These are phyloP conservation scores for Hyphopichia fennica DNA, from an alignment of 1,139 yeast species.

Conservation along the genomic window DNA sequence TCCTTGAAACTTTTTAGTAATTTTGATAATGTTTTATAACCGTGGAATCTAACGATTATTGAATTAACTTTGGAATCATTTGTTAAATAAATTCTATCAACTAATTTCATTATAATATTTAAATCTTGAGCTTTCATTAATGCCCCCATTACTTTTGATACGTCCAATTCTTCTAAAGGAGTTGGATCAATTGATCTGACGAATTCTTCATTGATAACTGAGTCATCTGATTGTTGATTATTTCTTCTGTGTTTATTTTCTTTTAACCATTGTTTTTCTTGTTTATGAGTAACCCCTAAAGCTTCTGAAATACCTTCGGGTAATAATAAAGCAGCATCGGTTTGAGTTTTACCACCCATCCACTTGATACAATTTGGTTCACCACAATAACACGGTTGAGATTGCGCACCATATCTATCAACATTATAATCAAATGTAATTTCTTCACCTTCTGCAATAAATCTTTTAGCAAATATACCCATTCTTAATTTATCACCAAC, in stretches of 20 bases:
- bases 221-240: conserved; percentile 56
- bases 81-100: conserved; percentile 65
- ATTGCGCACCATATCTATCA: conserved; percentile 92
- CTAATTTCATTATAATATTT: conserved; percentile 63
- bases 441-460: conserved; percentile 79
- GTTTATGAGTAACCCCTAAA: conserved; percentile 66
- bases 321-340: conserved; percentile 79
- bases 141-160: conserved; percentile 78
- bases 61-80: conserved; percentile 54
- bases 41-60: conserved; percentile 76
- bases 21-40: conserved; percentile 75
- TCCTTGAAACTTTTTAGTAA: conserved; percentile 45
- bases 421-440: conserved; percentile 95
- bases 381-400: conserved; percentile 94
- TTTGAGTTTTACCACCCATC: conserved; percentile 95
- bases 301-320: conserved; percentile 88
- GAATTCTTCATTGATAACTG: conserved; percentile 62
- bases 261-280: conserved; percentile 66
- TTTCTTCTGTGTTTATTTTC: conserved; percentile 49
- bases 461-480: conserved; percentile 91
- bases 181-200: conserved; percentile 57
- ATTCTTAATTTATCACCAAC: conserved; percentile 86
- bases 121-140: conserved; percentile 74
- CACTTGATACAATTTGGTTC: conserved; percentile 89
- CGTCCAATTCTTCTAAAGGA: conserved; percentile 58